Percentiles rank a stretch among this genome's conserved stretches.
These are phyloP conservation scores for Globisporangium solare DNA, from an alignment of 352 stramenopile genomes.

Conservation along the genomic window DNA sequence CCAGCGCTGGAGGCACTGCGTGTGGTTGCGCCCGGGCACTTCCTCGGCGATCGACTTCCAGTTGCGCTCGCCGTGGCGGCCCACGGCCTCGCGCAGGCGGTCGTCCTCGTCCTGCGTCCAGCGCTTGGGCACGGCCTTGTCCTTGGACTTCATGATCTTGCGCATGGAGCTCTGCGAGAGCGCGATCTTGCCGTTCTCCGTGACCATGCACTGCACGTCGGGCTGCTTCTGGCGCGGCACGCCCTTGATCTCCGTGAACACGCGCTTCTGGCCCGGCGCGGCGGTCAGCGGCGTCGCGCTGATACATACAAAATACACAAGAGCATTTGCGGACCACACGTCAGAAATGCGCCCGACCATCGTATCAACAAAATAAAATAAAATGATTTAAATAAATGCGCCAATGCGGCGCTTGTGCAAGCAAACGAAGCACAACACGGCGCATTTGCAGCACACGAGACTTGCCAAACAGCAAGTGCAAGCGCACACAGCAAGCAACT, in stretches of 20 bases:
- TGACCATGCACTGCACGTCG: conserved; percentile 47
- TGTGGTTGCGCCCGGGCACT: conserved; percentile 82
- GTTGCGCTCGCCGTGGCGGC: conserved; percentile 75
- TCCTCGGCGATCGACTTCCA: conserved; percentile 88
- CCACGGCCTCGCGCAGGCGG: conserved; percentile 66
- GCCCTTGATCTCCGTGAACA: conserved; percentile 83
- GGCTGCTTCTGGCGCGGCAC: conserved; percentile 78
- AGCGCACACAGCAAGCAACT: background rate
- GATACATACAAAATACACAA: too few relatives aligned
- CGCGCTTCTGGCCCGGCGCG: conserved; percentile 48
- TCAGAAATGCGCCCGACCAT: too few relatives aligned
- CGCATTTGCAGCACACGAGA: background rate
- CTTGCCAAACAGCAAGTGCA: too few relatives aligned
- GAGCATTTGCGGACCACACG: too few relatives aligned
- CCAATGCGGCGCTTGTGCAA: too few relatives aligned
- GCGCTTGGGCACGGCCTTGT: conserved; percentile 78
- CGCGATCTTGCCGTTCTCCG: conserved; percentile 34
- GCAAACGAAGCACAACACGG: too few relatives aligned
- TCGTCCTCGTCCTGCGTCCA: conserved; percentile 83
- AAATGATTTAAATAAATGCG: too few relatives aligned
- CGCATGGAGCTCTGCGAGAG: conserved; percentile 42
- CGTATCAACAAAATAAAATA: too few relatives aligned
- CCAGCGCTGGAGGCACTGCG: conserved; percentile 88
- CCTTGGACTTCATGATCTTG: conserved; percentile 81
- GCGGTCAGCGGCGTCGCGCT: conserved; percentile 2